Percentiles rank a stretch among this genome's conserved stretches.
These are phyloP conservation scores for Acer saccharum DNA, from an alignment of 345 rosid genomes.

Conservation along the genomic window DNA sequence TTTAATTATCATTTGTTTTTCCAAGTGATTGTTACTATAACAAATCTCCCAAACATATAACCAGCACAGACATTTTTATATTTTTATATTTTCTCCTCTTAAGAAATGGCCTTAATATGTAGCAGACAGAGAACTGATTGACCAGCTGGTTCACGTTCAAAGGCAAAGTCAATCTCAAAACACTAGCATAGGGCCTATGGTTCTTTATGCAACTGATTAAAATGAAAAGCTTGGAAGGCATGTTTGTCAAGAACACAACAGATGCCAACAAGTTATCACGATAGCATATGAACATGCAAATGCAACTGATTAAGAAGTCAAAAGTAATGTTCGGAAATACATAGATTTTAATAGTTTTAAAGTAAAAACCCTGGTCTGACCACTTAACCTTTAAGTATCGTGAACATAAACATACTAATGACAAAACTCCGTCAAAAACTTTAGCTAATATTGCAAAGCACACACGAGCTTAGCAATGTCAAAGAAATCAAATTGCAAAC, in stretches of 20 bases:
- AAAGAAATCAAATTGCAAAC: not conserved
- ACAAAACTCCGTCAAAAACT: constrained; percentile 11
- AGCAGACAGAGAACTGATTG: not conserved
- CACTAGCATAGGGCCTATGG: not conserved
- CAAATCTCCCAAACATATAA: not conserved
- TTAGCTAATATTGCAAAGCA: not conserved
- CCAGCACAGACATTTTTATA: not conserved
- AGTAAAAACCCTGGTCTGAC: not conserved
- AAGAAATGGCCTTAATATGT: not conserved
- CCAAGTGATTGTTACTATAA: not conserved
- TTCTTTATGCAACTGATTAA: not conserved
- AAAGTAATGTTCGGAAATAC: not conserved
- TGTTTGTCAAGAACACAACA: not conserved
- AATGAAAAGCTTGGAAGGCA: not conserved
- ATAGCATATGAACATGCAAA: not conserved
- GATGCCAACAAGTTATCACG: not conserved
- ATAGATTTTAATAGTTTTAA: not conserved
- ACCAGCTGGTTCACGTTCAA: not conserved
- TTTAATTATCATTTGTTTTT: not conserved
- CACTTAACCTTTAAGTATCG: not conserved
- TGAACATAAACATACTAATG: not conserved
- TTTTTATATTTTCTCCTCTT: not conserved
- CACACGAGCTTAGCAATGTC: not conserved
- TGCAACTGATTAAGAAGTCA: not conserved
- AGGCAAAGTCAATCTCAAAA: not conserved